These are phyloP conservation scores for Auricularia auricula-judae DNA, from an alignment of 768 basidiomycete species.

Conservation along the genomic window DNA sequence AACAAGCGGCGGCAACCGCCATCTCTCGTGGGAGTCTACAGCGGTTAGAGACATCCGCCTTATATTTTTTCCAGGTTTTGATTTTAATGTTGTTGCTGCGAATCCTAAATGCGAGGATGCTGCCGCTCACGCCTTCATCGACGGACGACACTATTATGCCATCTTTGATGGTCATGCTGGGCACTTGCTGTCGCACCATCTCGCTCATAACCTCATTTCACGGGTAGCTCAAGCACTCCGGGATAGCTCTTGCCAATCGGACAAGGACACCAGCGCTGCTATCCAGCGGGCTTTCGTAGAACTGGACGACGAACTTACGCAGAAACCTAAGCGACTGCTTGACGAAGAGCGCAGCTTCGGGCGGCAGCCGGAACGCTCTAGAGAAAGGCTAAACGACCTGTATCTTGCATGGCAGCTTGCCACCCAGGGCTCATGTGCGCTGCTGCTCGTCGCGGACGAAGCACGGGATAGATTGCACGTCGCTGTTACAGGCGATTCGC, in stretches of 20 bases:
- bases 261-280: neutral
- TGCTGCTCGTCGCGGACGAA: slow-evolving; percentile 81
- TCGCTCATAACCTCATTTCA: neutral
- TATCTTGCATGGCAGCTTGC: neutral
- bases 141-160: neutral
- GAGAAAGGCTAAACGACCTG: neutral
- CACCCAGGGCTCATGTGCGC: slow-evolving; percentile 57
- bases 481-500: slow-evolving; percentile 85
- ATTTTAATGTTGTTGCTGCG: neutral
- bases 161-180: neutral
- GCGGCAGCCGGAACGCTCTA: neutral
- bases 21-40: too few relatives aligned
- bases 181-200: neutral
- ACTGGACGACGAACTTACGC: slow-evolving; percentile 32
- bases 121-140: neutral
- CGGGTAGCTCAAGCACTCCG: neutral
- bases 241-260: neutral
- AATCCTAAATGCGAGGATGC: neutral
- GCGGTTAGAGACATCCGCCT: too few relatives aligned
- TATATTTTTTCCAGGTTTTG: neutral
- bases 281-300: slow-evolving; percentile 27
- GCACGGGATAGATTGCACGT: slow-evolving; percentile 75
- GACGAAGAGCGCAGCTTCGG: neutral
- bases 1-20: too few relatives aligned
- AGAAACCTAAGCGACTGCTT: slow-evolving; percentile 17